These are phyloP conservation scores for Phoenix dactylifera DNA, from an alignment of 176 grass and related monocot genomes.

Conservation along the genomic window DNA sequence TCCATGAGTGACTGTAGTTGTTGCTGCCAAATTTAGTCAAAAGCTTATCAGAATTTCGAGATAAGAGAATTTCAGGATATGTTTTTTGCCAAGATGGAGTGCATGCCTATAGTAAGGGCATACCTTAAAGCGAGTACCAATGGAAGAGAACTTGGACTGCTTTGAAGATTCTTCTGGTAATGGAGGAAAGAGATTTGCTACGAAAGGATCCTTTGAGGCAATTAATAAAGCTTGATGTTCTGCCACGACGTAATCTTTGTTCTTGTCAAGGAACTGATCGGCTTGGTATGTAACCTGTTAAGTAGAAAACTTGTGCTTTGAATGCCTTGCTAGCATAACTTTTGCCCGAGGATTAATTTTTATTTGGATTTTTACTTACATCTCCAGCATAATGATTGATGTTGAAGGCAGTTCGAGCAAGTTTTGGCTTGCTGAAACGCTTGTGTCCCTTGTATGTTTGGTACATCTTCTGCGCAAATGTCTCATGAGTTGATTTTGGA, in stretches of 20 bases:
- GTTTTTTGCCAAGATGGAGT: background rate
- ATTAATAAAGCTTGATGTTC: constrained; percentile 94
- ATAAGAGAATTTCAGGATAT: too few relatives aligned
- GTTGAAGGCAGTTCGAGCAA: constrained; percentile 79
- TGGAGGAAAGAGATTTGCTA: constrained; percentile 84
- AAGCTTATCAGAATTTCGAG: constrained; percentile 3
- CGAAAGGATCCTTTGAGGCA: constrained; percentile 68
- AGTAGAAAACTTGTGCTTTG: constrained; percentile 11
- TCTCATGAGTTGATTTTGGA: constrained; percentile 95
- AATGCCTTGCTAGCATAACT: constrained; percentile 1
- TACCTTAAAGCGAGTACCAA: constrained; percentile 96
- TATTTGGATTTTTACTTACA: constrained; percentile 47
- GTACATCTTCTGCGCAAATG: constrained; percentile 95
- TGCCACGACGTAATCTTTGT: constrained; percentile 98
- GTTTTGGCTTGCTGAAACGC: constrained; percentile 87
- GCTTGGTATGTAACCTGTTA: constrained; percentile 91
- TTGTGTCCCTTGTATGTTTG: constrained; percentile 93
- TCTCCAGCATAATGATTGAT: constrained; percentile 96
- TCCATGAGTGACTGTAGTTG: constrained; percentile 98
- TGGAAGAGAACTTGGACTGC: constrained; percentile 96
- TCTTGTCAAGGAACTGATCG: constrained; percentile 92
- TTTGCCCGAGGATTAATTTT: constrained; percentile 1
- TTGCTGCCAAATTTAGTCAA: constrained; percentile 54
- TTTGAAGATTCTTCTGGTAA: constrained; percentile 82
- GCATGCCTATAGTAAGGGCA: constrained; percentile 20